Evolutionary conservation across 2,329 filamentous ascomycete species (phyloP), one percentile per base, ranked within the genome.

Genomic region (Alternaria arborescens): DNA sequence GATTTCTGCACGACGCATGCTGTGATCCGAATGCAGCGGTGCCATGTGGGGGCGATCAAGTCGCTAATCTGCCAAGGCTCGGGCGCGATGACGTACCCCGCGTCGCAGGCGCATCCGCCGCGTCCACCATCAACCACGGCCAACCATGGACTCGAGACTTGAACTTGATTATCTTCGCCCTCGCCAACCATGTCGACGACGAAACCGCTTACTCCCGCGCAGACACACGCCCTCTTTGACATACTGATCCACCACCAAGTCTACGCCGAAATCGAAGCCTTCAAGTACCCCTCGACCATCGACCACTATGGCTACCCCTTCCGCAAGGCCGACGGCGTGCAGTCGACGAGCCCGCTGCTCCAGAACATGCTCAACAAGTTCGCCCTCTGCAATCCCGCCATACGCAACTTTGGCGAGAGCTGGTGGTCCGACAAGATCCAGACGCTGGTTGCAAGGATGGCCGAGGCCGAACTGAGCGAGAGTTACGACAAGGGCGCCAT

Each of bases 401-500:
- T 92, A 40, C 83, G 84, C 52, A 85, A 88, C 60, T 81, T 94
- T 3, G 83, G 87, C 0, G 73, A 62, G n/a, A 66, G 66, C 18
- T 79, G 78, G 54, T 79, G 78, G 77, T 69, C 76, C 58, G 73
- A 68, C 83, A 87, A 69, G 80, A 67, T 78, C 22, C 66, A 70
- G 53, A 62, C 68, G 14, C 65, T 79, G 42, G 69, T 79, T 5
- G 70, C 69, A 51, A 75, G 74, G 52, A 67, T 94, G 55, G 88
- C 85, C 8, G 84, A 88, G 32, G 90, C 88, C 2, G 87, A 92
- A 52, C 81, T 94, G 32, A 93, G 90, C 1, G 91, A 94, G 76
- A 93, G 90, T 74, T 94, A 93, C 71, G 91, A 94, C 75, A 93
- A 93, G 77, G 91, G 90, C 14, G 84, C 87, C 0, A 79, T 94